These are phyloP conservation scores for Gigaspora rosea DNA, from an alignment of 192 early-diverging fungal species.

Conservation along the genomic window DNA sequence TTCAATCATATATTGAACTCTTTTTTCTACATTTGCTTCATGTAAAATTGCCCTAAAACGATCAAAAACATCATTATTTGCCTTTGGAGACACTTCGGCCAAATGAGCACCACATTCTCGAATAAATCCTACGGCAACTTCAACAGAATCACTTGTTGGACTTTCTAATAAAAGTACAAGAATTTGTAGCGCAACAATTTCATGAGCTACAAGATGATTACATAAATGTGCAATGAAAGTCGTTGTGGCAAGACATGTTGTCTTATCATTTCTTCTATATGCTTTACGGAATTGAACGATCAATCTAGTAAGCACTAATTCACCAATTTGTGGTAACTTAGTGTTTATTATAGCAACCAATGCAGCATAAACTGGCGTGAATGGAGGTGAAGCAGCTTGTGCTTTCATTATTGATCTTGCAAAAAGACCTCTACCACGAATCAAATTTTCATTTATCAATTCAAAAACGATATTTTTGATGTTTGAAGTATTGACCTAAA, in stretches of 20 bases:
- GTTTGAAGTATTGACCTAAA: slow-evolving; percentile 83
- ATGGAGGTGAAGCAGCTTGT: slow-evolving; percentile 82
- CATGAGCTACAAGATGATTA: slow-evolving; percentile 87
- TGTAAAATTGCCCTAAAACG: slow-evolving; percentile 90
- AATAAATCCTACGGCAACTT: slow-evolving; percentile 94
- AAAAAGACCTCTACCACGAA: slow-evolving; percentile 90
- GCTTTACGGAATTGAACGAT: slow-evolving; percentile 88
- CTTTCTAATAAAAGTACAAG: slow-evolving; percentile 79
- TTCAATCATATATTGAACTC: slow-evolving; percentile 97
- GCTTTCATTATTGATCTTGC: slow-evolving; percentile 87
- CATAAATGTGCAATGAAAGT: slow-evolving; percentile 92
- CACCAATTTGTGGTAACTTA: slow-evolving; percentile 89
- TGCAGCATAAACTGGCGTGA: slow-evolving; percentile 91
- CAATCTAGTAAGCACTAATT: slow-evolving; percentile 80
- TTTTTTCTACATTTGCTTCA: slow-evolving; percentile 91
- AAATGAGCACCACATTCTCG: slow-evolving; percentile 85
- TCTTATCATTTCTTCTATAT: slow-evolving; percentile 91
- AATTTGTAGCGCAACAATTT: slow-evolving; percentile 87
- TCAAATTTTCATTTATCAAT: slow-evolving; percentile 86
- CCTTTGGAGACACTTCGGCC: slow-evolving; percentile 72
- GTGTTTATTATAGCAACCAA: slow-evolving; percentile 89
- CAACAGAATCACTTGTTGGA: slow-evolving; percentile 93
- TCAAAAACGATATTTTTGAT: slow-evolving; percentile 89
- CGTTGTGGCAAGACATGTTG: slow-evolving; percentile 76
- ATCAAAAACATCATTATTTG: slow-evolving; percentile 86